Evolutionary conservation across 345 rosid species (phyloP).

Genomic region (Erodium maritimum): DNA sequence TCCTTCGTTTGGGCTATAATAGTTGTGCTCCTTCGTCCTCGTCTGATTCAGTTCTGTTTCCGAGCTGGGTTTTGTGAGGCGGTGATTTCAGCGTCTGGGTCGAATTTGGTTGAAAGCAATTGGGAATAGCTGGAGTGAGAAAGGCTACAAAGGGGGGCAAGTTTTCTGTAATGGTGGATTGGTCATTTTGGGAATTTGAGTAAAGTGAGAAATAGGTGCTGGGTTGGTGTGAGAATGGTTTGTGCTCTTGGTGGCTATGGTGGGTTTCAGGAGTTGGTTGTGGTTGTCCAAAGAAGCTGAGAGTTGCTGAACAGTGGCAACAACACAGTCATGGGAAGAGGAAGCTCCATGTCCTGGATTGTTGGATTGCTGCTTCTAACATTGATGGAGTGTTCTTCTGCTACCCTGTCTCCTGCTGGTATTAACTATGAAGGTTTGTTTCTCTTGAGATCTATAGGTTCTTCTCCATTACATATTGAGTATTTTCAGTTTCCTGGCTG

Average conservation of each 20-base stretch:
- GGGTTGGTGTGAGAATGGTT: constrained; percentile 19
- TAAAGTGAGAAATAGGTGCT: background rate
- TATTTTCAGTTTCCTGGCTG: too few species aligned
- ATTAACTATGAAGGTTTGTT: constrained; percentile 92
- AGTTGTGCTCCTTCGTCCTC: constrained; percentile 22
- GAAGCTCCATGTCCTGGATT: constrained; percentile 32
- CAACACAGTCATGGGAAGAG: constrained; percentile 19
- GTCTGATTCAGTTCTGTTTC: constrained; percentile 22
- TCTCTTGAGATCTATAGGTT: background rate
- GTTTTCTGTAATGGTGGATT: background rate
- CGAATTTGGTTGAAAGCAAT: constrained; percentile 1
- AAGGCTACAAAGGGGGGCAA: background rate
- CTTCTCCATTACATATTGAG: background rate
- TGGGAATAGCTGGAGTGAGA: constrained; percentile 11
- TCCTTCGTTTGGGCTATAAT: too few species aligned
- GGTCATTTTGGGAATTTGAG: background rate
- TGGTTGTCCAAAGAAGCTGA: constrained; percentile 10
- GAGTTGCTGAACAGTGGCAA: constrained; percentile 13
- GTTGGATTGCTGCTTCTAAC: constrained; percentile 49
- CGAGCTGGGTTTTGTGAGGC: constrained; percentile 13
- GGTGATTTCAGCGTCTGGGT: constrained; percentile 31
- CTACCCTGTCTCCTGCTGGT: constrained; percentile 93
- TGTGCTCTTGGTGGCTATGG: constrained; percentile 19
- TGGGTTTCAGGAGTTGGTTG: constrained; percentile 1
- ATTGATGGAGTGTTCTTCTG: constrained; percentile 47